Evolutionary conservation across 805 yeast genomes (phyloP).

Genomic region (Suhomyces prunicola): DNA sequence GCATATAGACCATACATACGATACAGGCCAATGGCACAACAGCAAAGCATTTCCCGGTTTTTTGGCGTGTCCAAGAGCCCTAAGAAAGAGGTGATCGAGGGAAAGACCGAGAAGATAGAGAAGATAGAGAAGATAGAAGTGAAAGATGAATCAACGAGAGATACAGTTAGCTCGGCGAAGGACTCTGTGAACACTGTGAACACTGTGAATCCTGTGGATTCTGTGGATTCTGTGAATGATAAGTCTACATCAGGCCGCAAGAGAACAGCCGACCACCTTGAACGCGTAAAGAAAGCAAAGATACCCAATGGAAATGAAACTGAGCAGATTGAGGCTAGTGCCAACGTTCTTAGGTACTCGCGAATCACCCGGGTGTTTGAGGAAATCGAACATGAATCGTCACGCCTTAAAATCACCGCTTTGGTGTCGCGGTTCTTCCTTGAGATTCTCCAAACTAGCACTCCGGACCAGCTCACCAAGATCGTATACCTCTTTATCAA

Average conservation of each 20-base stretch:
- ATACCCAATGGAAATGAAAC: neutral
- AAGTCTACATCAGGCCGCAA: neutral
- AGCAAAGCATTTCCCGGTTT: slow-evolving; percentile 34
- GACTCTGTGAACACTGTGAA: no score
- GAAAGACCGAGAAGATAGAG: neutral
- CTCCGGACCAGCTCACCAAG: slow-evolving; percentile 52
- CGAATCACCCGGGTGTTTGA: slow-evolving; percentile 60
- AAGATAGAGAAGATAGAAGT: neutral
- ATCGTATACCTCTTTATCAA: slow-evolving; percentile 85
- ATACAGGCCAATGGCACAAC: slow-evolving; percentile 16
- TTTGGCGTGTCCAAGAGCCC: slow-evolving; percentile 12
- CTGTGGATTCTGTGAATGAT: neutral
- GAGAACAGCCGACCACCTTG: neutral
- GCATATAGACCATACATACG: neutral
- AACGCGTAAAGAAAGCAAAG: neutral
- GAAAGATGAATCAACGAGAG: neutral
- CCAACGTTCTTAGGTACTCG: neutral
- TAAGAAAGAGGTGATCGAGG: no score
- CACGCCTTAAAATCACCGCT: slow-evolving; percentile 77
- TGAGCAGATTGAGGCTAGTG: neutral
- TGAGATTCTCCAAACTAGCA: slow-evolving; percentile 50
- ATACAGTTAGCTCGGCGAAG: no score
- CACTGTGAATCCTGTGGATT: no score
- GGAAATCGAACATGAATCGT: slow-evolving; percentile 73
- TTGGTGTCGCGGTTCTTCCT: slow-evolving; percentile 70